Percentiles rank a stretch among this genome's conserved stretches.
These are phyloP conservation scores for Smallanthus sonchifolius DNA, from an alignment of 129 eudicot species.

Conservation along the genomic window DNA sequence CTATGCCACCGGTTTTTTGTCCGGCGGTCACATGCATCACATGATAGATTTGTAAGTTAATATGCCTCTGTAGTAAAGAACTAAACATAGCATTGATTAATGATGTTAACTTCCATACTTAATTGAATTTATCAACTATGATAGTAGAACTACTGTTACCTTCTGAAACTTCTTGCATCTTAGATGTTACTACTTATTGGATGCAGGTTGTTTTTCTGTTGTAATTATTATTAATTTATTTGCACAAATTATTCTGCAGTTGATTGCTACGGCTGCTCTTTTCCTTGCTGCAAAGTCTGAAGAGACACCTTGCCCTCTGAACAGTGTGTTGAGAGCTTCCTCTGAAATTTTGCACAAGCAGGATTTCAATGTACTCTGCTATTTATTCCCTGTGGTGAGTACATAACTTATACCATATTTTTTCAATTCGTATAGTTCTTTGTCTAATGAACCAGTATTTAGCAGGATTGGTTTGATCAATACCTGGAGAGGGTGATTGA, in stretches of 20 bases:
- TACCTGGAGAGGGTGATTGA: slow-evolving; percentile 70
- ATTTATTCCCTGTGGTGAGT: slow-evolving; percentile 66
- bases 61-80: slow-evolving; percentile 5
- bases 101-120: neutral
- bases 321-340: slow-evolving; percentile 64
- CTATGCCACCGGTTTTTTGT: slow-evolving; percentile 92
- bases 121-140: slow-evolving; percentile 7
- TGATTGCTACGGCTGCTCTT: slow-evolving; percentile 87
- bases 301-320: slow-evolving; percentile 85
- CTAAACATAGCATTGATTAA: neutral
- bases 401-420: neutral
- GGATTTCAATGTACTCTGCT: slow-evolving; percentile 55
- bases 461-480: slow-evolving; percentile 93
- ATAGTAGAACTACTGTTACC: neutral
- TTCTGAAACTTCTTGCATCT: neutral
- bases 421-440: neutral
- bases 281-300: slow-evolving; percentile 95
- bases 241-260: slow-evolving; percentile 34
- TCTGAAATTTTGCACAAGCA: slow-evolving; percentile 81
- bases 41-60: slow-evolving; percentile 92
- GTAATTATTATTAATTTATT: neutral
- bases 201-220: neutral
- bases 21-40: slow-evolving; percentile 86
- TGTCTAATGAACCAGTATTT: slow-evolving; percentile 11
- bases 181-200: slow-evolving; percentile 5